Evolutionary conservation across 345 rosid genomes (phyloP).

Genomic region (Sonneratia alba): DNA sequence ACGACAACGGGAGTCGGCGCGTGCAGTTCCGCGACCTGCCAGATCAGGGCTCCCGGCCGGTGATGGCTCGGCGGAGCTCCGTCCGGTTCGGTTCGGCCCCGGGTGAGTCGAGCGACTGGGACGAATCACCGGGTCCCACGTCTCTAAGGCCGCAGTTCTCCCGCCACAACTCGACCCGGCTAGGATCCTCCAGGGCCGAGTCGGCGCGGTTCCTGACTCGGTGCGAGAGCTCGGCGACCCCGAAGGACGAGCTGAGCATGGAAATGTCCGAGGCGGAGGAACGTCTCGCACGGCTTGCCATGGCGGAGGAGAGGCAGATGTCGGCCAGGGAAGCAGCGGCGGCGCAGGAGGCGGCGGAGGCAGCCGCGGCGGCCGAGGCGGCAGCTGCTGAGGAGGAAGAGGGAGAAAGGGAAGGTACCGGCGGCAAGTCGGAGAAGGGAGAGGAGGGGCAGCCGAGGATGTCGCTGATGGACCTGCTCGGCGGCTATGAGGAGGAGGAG

Average conservation of each 20-base stretch:
- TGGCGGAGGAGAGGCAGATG: constrained; percentile 51
- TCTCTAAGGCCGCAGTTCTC: constrained; percentile 42
- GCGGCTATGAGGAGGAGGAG: constrained; percentile 64
- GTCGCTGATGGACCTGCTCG: constrained; percentile 84
- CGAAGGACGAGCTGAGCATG: constrained; percentile 18
- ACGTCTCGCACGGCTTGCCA: constrained; percentile 14
- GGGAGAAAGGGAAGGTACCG: background rate
- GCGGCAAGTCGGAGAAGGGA: constrained; percentile 1
- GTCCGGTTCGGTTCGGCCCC: constrained; percentile 19
- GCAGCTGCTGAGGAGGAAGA: background rate
- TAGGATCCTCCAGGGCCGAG: constrained; percentile 9
- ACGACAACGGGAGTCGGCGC: background rate
- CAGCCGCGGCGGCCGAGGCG: constrained; percentile 35
- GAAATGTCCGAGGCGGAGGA: constrained; percentile 12
- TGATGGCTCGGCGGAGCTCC: constrained; percentile 43
- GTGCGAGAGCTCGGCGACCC: constrained; percentile 12
- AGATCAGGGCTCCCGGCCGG: constrained; percentile 22
- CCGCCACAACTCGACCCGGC: constrained; percentile 39
- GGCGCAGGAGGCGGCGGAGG: constrained; percentile 19
- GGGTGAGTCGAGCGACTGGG: constrained; percentile 15
- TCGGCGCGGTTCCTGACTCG: constrained; percentile 15
- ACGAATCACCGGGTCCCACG: constrained; percentile 15
- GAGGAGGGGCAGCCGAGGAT: constrained; percentile 38
- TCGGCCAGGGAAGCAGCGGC: constrained; percentile 77
- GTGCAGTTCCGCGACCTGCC: constrained; percentile 19